Evolutionary conservation across 441 rosid genomes (phyloP).

Genomic region (Aquilaria agallochum): DNA sequence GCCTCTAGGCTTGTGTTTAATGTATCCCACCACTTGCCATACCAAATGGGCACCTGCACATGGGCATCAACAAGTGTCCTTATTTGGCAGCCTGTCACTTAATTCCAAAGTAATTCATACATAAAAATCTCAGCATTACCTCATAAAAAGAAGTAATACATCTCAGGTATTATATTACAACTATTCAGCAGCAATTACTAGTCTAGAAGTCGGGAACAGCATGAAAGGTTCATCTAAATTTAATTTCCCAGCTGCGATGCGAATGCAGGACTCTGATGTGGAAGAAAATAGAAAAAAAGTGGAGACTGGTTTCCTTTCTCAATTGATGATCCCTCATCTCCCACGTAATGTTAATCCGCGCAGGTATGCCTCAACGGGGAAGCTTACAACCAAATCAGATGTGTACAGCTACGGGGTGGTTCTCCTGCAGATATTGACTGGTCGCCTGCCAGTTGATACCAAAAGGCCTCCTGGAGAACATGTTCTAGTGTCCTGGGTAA

Average conservation of each 20-base stretch:
- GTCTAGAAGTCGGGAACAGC: too few relatives aligned
- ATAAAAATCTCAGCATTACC: not conserved
- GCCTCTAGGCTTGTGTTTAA: conserved; percentile 4
- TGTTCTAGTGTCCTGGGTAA: conserved; percentile 85
- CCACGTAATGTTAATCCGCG: conserved; percentile 8
- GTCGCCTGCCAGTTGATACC: conserved; percentile 67
- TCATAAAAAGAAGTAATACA: too few relatives aligned
- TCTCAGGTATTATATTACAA: too few relatives aligned
- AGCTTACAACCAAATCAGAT: conserved; percentile 89
- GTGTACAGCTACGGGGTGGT: conserved; percentile 86
- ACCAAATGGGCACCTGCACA: conserved; percentile 18
- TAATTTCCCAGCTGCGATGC: too few relatives aligned
- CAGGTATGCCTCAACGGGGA: conserved; percentile 87
- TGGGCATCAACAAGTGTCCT: conserved; percentile 17
- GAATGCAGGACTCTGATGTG: too few relatives aligned
- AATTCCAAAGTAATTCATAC: conserved; percentile 10
- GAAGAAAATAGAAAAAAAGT: too few relatives aligned
- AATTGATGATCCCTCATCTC: too few relatives aligned
- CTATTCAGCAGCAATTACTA: too few relatives aligned
- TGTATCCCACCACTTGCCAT: conserved; percentile 13
- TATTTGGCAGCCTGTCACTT: conserved; percentile 25
- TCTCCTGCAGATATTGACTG: conserved; percentile 78
- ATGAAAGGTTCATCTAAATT: too few relatives aligned
- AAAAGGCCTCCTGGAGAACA: conserved; percentile 73
- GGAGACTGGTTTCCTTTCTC: too few relatives aligned